These are phyloP conservation scores for Hyaloscypha finlandica DNA, from an alignment of 495 filamentous ascomycete species.

Conservation along the genomic window DNA sequence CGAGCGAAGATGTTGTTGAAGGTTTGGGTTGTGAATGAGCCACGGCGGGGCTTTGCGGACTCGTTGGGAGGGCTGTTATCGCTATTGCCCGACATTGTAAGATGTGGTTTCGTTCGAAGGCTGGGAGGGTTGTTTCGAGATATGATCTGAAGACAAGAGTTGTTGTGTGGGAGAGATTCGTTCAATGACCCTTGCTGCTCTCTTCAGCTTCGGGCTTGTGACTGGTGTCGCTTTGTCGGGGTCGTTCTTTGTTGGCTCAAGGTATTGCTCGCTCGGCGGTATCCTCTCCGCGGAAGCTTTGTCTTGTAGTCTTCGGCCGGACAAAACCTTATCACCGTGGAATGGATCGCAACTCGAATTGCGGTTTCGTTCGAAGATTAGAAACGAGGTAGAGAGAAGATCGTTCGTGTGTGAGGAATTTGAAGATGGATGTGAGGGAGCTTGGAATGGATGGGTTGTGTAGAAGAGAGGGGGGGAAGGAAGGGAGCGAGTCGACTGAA, in stretches of 20 bases:
- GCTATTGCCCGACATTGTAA: constrained; percentile 45
- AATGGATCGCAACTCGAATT: background rate
- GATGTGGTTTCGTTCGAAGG: constrained; percentile 10
- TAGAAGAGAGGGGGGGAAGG: background rate
- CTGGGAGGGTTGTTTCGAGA: background rate
- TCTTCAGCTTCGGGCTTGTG: constrained; percentile 28
- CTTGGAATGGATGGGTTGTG: background rate
- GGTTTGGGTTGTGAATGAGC: constrained; percentile 55
- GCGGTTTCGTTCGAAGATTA: background rate
- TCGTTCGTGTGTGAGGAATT: constrained; percentile 1
- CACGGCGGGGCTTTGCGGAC: constrained; percentile 43
- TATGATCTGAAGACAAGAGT: background rate
- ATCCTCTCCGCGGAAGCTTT: background rate
- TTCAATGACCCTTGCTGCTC: constrained; percentile 27
- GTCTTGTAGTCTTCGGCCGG: background rate
- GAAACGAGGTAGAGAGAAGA: background rate
- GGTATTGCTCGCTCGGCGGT: constrained; percentile 10
- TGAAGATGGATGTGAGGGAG: background rate
- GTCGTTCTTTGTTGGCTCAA: constrained; percentile 13
- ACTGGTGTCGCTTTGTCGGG: background rate
- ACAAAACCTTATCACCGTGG: background rate
- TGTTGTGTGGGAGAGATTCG: constrained; percentile 23
- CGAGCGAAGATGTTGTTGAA: constrained; percentile 56
- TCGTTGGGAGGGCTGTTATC: constrained; percentile 35
- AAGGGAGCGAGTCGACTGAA: constrained; percentile 1